Percentiles rank a stretch among this genome's conserved stretches.
Conservation (phyloP, 805 yeast species). For the Starmerella apis region DNA sequence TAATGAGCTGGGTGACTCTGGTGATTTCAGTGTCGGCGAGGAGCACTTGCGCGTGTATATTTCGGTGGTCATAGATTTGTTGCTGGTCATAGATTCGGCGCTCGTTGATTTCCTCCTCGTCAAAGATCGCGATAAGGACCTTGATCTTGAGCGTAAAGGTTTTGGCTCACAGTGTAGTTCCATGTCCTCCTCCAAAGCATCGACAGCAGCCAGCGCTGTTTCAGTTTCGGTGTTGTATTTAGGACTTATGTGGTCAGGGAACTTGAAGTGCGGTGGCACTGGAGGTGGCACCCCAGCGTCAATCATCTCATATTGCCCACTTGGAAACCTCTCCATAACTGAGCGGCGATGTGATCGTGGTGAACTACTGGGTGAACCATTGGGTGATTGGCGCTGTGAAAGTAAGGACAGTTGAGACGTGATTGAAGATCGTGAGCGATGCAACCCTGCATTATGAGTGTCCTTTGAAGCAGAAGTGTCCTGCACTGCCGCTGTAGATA, state of each 20-base stretch:
- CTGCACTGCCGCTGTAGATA: neutral
- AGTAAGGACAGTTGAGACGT: conserved; percentile 16
- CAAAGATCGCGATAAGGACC: conserved; percentile 3
- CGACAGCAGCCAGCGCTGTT: conserved; percentile 17
- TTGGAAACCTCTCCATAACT: neutral
- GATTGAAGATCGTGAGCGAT: conserved; percentile 10
- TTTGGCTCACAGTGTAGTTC: conserved; percentile 3
- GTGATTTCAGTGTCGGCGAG: conserved; percentile 2
- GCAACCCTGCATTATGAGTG: neutral
- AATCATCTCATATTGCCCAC: neutral
- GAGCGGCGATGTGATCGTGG: conserved; percentile 6
- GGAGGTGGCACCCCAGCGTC: conserved; percentile 23
- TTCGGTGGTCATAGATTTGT: conserved; percentile 11
- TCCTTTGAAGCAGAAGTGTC: too few relatives aligned
- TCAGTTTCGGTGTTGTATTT: conserved; percentile 8
- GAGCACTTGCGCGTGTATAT: conserved; percentile 23
- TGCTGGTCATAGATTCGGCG: neutral
- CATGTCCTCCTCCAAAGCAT: conserved; percentile 13
- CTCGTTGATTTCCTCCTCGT: neutral
- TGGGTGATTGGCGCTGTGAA: conserved; percentile 1
- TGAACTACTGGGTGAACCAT: neutral
- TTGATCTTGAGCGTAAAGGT: neutral
- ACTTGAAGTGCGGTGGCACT: conserved; percentile 20
- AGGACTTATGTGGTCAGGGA: neutral
- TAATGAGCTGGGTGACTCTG: neutral